phyloP scores from a whole-genome alignment of 208 protist species.

The Wallacemonas sp. region DNA sequence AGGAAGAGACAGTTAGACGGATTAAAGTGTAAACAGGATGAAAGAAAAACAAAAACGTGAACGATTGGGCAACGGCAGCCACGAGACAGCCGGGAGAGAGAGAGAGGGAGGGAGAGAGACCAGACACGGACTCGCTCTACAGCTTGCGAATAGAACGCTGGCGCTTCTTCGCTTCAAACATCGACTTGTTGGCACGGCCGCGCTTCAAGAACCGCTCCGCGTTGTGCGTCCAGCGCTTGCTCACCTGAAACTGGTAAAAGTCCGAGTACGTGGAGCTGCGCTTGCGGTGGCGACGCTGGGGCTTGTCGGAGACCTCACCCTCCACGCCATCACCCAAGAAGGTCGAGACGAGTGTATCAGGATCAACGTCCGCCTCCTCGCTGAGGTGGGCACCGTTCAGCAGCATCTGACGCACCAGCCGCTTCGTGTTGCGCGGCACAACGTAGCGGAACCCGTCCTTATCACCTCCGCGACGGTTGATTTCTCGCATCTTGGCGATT shows the following conservation, averaged over 20 bases:
- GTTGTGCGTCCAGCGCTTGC: slow-evolving; percentile 82
- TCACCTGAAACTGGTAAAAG: slow-evolving; percentile 92
- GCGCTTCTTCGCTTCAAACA: slow-evolving; percentile 87
- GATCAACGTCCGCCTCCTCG: slow-evolving; percentile 42
- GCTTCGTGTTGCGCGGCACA: slow-evolving; percentile 71
- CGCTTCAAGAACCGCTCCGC: slow-evolving; percentile 85
- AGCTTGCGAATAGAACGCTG: slow-evolving; percentile 85
- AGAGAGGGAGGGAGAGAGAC: slow-evolving; percentile 13
- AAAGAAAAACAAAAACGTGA: slow-evolving; percentile 16
- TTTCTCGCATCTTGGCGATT: slow-evolving; percentile 61
- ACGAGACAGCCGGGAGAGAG: background rate
- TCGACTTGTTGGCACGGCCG: slow-evolving; percentile 67
- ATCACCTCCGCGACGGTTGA: slow-evolving; percentile 86
- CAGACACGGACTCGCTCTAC: slow-evolving; percentile 24
- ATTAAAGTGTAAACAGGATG: background rate
- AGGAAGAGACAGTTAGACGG: slow-evolving; percentile 11
- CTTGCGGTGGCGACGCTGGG: slow-evolving; percentile 52
- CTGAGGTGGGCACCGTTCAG: slow-evolving; percentile 20
- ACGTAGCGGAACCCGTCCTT: slow-evolving; percentile 90
- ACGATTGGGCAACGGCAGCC: no score
- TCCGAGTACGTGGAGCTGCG: slow-evolving; percentile 61
- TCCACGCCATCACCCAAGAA: slow-evolving; percentile 67
- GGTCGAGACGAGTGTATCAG: slow-evolving; percentile 52
- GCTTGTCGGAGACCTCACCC: slow-evolving; percentile 49
- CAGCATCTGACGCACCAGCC: slow-evolving; percentile 70